Conservation (phyloP, 2,329 filamentous ascomycete genomes). For the Arthroderma sp. region DNA sequence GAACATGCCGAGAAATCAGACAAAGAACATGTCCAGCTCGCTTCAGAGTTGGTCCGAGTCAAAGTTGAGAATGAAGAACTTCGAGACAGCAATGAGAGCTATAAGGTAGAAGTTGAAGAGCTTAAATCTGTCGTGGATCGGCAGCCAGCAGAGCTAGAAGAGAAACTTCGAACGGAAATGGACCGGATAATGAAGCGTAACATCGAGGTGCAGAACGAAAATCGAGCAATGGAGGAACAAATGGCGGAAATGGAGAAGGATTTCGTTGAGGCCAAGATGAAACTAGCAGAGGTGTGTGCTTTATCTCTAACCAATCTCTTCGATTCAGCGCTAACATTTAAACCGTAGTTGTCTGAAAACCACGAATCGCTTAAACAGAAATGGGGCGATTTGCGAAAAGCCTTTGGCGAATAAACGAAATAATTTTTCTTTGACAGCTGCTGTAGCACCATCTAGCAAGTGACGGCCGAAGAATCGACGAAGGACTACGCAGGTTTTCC, state of each 20-base stretch:
- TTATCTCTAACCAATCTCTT: background rate
- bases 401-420: constrained; percentile 29
- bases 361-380: constrained; percentile 63
- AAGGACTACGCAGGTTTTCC: too few species aligned
- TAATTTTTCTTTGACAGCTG: background rate
- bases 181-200: constrained; percentile 87
- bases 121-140: constrained; percentile 75
- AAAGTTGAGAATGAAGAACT: constrained; percentile 91
- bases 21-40: constrained; percentile 76
- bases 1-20: constrained; percentile 80
- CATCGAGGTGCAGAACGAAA: constrained; percentile 86
- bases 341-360: constrained; percentile 48
- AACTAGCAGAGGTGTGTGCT: constrained; percentile 76
- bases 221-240: constrained; percentile 74
- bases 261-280: constrained; percentile 87
- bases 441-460: too few species aligned
- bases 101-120: constrained; percentile 74
- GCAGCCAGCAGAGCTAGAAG: constrained; percentile 80
- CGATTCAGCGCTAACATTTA: background rate
- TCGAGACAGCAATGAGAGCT: constrained; percentile 74
- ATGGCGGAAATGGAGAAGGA: constrained; percentile 84
- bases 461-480: too few species aligned
- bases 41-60: constrained; percentile 77
- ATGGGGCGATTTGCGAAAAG: constrained; percentile 58
- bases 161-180: constrained; percentile 67